Evolutionary conservation across 768 basidiomycete genomes (phyloP).

Genomic region (Cystobasidium ongulense): DNA sequence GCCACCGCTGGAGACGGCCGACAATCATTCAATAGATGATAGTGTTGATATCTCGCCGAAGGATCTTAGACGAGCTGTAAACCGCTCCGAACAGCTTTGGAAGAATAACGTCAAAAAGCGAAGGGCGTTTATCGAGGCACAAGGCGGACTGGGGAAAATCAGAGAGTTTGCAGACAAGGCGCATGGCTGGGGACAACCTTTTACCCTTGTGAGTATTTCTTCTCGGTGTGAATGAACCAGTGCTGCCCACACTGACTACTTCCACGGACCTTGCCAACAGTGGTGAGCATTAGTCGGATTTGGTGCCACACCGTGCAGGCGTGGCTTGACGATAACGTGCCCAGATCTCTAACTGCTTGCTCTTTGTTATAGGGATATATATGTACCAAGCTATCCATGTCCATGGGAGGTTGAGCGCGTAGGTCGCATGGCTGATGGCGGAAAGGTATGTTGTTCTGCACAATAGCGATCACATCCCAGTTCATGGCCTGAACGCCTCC

Average conservation of each 20-base stretch:
- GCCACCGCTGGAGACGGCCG: neutral
- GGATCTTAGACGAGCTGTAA: neutral
- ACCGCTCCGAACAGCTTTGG: constrained; percentile 1
- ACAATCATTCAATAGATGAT: neutral
- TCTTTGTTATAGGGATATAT: constrained; percentile 49
- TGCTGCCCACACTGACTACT: neutral
- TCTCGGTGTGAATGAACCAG: neutral
- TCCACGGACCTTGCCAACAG: neutral
- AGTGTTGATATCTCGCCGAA: neutral
- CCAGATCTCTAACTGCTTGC: neutral
- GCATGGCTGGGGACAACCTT: neutral
- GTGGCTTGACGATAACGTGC: neutral
- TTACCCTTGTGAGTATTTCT: neutral
- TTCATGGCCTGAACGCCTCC: neutral
- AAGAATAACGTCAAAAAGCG: constrained; percentile 8
- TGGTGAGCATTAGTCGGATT: neutral
- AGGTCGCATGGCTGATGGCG: constrained; percentile 58
- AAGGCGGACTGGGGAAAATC: constrained; percentile 11
- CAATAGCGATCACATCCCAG: neutral
- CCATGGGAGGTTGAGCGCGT: constrained; percentile 52
- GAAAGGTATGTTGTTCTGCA: constrained; percentile 47
- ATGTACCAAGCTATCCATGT: constrained; percentile 53
- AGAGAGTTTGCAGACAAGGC: constrained; percentile 4
- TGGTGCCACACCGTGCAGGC: too few relatives aligned
- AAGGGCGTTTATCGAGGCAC: constrained; percentile 3